Conservation (phyloP, 2,329 filamentous ascomycete species). For the Colletotrichum higginsianum region DNA sequence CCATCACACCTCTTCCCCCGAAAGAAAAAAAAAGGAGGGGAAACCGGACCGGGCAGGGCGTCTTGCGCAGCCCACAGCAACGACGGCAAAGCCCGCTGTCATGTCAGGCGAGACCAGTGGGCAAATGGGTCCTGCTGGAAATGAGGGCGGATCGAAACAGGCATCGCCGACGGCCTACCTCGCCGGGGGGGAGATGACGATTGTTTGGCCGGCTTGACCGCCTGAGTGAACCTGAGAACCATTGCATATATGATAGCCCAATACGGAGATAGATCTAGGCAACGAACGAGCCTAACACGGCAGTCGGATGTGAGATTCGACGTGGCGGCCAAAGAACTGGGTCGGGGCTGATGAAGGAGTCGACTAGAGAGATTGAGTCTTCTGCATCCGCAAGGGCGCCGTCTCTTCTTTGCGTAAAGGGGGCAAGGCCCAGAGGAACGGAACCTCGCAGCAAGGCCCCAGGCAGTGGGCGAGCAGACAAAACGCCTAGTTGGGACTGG, state of each 20-base stretch:
- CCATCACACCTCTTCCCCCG: background rate
- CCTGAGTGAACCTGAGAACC: background rate
- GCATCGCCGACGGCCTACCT: conserved; percentile 14
- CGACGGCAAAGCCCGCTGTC: conserved; percentile 41
- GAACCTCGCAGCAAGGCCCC: background rate
- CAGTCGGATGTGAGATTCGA: conserved; percentile 20
- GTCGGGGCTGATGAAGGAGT: conserved; percentile 20
- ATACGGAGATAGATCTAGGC: background rate
- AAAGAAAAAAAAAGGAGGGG: no score
- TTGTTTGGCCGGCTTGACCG: conserved; percentile 18
- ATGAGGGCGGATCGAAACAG: conserved; percentile 35
- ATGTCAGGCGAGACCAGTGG: conserved; percentile 21
- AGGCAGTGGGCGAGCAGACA: background rate
- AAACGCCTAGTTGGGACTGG: background rate
- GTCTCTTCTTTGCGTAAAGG: background rate
- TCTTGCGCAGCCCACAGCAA: conserved; percentile 16
- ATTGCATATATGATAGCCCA: background rate
- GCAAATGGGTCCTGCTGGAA: conserved; percentile 30
- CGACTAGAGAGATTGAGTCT: conserved; percentile 2
- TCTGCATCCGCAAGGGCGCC: background rate
- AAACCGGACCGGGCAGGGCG: background rate
- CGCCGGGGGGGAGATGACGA: conserved; percentile 2
- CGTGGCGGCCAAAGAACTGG: conserved; percentile 11
- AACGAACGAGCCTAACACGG: conserved; percentile 2
- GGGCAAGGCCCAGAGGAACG: conserved; percentile 5